These are phyloP conservation scores for Fusarium praegraminearum DNA, from an alignment of 2,329 filamentous ascomycete species.

Conservation along the genomic window DNA sequence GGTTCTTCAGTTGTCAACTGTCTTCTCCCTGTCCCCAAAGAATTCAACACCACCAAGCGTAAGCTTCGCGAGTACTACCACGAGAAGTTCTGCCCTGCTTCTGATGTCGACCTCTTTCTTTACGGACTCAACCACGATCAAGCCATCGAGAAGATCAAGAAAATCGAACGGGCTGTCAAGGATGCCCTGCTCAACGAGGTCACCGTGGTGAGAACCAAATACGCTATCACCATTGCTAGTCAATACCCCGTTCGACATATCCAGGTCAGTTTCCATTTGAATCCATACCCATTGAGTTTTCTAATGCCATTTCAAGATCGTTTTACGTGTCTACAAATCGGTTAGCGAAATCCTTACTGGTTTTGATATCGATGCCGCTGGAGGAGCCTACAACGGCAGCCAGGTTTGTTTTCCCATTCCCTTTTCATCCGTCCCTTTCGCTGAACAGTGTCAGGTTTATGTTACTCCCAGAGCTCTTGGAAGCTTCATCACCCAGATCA, in stretches of 20 bases:
- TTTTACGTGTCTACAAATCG: slow-evolving; percentile 86
- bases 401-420: background rate
- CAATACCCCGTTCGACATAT: slow-evolving; percentile 87
- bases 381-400: slow-evolving; percentile 80
- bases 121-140: slow-evolving; percentile 83
- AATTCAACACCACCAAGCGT: slow-evolving; percentile 72
- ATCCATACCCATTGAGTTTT: background rate
- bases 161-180: slow-evolving; percentile 80
- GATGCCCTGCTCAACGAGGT: slow-evolving; percentile 86
- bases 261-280: slow-evolving; percentile 57
- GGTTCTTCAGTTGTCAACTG: slow-evolving; percentile 86
- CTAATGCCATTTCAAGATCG: slow-evolving; percentile 67
- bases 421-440: background rate
- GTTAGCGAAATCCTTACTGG: slow-evolving; percentile 87
- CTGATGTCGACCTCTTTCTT: slow-evolving; percentile 88
- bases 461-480: slow-evolving; percentile 80
- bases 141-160: slow-evolving; percentile 84
- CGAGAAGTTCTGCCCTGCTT: slow-evolving; percentile 82
- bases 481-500: slow-evolving; percentile 84
- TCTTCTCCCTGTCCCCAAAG: slow-evolving; percentile 75
- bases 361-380: slow-evolving; percentile 89
- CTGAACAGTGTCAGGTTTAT: slow-evolving; percentile 71
- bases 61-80: slow-evolving; percentile 81
- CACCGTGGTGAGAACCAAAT: slow-evolving; percentile 86
- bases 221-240: slow-evolving; percentile 86